Percentiles rank a stretch among this genome's conserved stretches.
Evolutionary conservation across 78 protist species (phyloP).

Genomic region (Dictyostelium brefeldianum): DNA sequence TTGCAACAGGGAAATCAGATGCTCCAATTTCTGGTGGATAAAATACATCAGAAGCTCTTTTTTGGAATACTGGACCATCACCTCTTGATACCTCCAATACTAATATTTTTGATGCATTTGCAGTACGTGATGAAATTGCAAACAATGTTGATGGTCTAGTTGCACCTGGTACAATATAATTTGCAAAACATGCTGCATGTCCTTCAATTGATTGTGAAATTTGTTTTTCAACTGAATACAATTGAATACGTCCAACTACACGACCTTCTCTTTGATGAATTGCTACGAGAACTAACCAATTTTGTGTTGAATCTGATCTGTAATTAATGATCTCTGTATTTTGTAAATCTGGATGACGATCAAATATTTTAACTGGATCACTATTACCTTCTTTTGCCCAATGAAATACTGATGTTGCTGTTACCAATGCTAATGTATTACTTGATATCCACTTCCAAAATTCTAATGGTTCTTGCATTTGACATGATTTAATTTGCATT

Average conservation of each 20-base stretch:
- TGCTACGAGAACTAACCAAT: conserved; percentile 97
- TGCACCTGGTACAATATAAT: conserved; percentile 88
- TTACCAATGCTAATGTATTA: conserved; percentile 95
- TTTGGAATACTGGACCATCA: conserved; percentile 88
- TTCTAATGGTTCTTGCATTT: conserved; percentile 91
- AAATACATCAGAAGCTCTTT: conserved; percentile 88
- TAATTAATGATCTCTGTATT: conserved; percentile 97
- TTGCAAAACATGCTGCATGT: conserved; percentile 96
- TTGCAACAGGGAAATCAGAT: conserved; percentile 98
- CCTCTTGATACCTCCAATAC: conserved; percentile 90
- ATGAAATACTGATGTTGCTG: conserved; percentile 97
- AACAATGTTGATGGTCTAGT: conserved; percentile 87
- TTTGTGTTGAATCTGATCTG: conserved; percentile 84
- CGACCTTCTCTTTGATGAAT: conserved; percentile 86
- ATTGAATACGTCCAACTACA: conserved; percentile 95
- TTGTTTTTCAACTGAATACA: conserved; percentile 95
- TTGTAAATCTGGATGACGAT: conserved; percentile 90
- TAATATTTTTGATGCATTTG: conserved; percentile 87
- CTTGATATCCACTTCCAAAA: conserved; percentile 98
- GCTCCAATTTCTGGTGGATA: conserved; percentile 95
- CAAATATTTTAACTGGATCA: conserved; percentile 95
- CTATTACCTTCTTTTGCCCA: conserved; percentile 94
- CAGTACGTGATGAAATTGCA: conserved; percentile 89
- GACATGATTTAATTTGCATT: conserved; percentile 90
- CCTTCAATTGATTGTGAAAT: conserved; percentile 96